Percentiles rank a stretch among this genome's conserved stretches.
Evolutionary conservation across 257 asterid genomes (phyloP).

Genomic region (Henckelia pumila): DNA sequence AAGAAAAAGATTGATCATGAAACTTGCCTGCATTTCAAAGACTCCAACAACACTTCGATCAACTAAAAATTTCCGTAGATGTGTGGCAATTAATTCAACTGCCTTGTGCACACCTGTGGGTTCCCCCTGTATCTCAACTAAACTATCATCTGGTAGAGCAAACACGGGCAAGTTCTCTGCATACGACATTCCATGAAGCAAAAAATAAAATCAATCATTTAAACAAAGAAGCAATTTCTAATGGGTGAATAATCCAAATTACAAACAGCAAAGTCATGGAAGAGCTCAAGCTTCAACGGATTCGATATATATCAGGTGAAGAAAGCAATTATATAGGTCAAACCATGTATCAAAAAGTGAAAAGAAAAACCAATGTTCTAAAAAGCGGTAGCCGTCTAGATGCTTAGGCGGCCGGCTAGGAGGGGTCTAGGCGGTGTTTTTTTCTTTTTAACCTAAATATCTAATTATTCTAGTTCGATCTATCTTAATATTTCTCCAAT

Average conservation of each 20-base stretch:
- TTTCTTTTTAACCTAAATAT: too few species aligned
- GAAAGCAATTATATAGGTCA: not conserved
- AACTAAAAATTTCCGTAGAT: constrained; percentile 82
- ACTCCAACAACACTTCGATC: constrained; percentile 83
- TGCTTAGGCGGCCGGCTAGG: too few species aligned
- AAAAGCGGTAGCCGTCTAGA: too few species aligned
- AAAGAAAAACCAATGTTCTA: too few species aligned
- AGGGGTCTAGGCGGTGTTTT: too few species aligned
- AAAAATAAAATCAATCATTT: constrained; percentile 12
- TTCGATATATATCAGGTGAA: not conserved
- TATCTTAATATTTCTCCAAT: too few species aligned
- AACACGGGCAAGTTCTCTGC: constrained; percentile 77
- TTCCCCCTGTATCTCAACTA: constrained; percentile 93
- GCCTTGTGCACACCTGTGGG: constrained; percentile 72
- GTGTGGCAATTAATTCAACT: constrained; percentile 70
- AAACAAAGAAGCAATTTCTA: constrained; percentile 11
- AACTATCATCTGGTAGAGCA: constrained; percentile 83
- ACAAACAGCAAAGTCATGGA: constrained; percentile 2
- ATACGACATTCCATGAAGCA: constrained; percentile 23
- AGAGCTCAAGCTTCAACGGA: not conserved
- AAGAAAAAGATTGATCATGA: constrained; percentile 4
- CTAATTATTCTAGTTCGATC: too few species aligned
- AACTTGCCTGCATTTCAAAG: constrained; percentile 75
- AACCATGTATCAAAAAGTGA: not conserved
- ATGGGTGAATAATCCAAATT: not conserved